Percentiles rank a stretch among this genome's conserved stretches.
These are phyloP conservation scores for Saturnispora silvae DNA, from an alignment of 805 yeast genomes.

Conservation along the genomic window DNA sequence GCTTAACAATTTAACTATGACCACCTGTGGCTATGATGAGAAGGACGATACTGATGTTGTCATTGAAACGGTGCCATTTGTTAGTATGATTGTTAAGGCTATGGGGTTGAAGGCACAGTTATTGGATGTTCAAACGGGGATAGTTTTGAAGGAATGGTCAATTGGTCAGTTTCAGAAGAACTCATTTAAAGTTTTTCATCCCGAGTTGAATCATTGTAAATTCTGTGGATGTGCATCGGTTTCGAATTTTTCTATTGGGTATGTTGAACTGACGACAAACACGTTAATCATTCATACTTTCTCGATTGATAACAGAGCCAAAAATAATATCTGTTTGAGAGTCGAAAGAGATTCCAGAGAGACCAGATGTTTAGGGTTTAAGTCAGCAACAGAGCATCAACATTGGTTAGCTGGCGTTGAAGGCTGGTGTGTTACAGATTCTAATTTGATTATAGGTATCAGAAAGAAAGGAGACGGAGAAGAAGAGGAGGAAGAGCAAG, in stretches of 20 bases:
- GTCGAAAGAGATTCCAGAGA: conserved; percentile 91
- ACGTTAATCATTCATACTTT: conserved; percentile 64
- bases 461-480: conserved; percentile 26
- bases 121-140: conserved; percentile 73
- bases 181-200: conserved; percentile 61
- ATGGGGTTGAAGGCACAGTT: conserved; percentile 47
- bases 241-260: conserved; percentile 59
- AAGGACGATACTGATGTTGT: too few relatives aligned
- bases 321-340: conserved; percentile 71
- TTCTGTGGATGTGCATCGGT: conserved; percentile 87
- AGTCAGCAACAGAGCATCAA: conserved; percentile 58
- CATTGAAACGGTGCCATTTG: conserved; percentile 52
- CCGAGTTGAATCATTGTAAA: conserved; percentile 79
- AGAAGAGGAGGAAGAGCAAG: not conserved
- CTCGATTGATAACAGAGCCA: conserved; percentile 61
- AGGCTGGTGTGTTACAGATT: conserved; percentile 71
- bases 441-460: conserved; percentile 66
- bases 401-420: conserved; percentile 59
- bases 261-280: conserved; percentile 47
- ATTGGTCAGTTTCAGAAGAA: conserved; percentile 55
- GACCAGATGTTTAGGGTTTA: conserved; percentile 80
- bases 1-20: not conserved
- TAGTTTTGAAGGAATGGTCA: conserved; percentile 46
- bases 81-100: conserved; percentile 63
- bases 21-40: too few relatives aligned